A percentile compares a stretch with the other conserved stretches of the same genome.
phyloP scores from a whole-genome alignment of 495 filamentous ascomycete genomes.

The Podospora australis region DNA sequence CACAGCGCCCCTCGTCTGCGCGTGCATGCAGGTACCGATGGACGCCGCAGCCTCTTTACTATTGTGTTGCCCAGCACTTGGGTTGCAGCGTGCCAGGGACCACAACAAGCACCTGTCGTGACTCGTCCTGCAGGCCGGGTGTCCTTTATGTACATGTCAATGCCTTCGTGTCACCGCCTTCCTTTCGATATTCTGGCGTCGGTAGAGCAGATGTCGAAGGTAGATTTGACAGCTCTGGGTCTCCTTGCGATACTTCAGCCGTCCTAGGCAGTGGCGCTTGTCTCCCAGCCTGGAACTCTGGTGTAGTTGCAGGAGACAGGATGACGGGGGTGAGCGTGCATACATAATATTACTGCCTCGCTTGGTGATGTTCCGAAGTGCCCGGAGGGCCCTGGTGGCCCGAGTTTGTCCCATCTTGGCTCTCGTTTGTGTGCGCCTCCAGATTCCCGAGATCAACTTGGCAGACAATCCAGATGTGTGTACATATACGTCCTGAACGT shows the following conservation, averaged over 20 bases:
- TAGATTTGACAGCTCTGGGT: too few relatives aligned
- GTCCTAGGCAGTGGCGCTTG: not conserved
- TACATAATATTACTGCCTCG: too few relatives aligned
- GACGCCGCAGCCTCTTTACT: not conserved
- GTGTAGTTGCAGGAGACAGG: too few relatives aligned
- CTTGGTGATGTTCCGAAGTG: not conserved
- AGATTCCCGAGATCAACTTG: constrained; percentile 1
- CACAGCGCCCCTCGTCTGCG: not conserved
- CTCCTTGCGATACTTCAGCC: not conserved
- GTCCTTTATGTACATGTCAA: not conserved
- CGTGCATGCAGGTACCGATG: not conserved
- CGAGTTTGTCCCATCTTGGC: not conserved
- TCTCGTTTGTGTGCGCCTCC: not conserved
- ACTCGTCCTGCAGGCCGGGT: too few relatives aligned
- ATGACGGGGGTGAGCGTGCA: not conserved
- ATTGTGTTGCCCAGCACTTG: too few relatives aligned
- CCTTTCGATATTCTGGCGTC: not conserved
- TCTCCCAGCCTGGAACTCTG: too few relatives aligned
- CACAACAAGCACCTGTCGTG: not conserved
- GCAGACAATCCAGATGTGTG: too few relatives aligned
- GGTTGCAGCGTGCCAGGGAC: not conserved
- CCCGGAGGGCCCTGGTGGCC: not conserved
- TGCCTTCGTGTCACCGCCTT: not conserved
- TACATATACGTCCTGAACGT: too few relatives aligned
- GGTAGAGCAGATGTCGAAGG: too few relatives aligned